Evolutionary conservation across 108 stramenopile genomes (phyloP).

Genomic region (Skeletonema grethae): DNA sequence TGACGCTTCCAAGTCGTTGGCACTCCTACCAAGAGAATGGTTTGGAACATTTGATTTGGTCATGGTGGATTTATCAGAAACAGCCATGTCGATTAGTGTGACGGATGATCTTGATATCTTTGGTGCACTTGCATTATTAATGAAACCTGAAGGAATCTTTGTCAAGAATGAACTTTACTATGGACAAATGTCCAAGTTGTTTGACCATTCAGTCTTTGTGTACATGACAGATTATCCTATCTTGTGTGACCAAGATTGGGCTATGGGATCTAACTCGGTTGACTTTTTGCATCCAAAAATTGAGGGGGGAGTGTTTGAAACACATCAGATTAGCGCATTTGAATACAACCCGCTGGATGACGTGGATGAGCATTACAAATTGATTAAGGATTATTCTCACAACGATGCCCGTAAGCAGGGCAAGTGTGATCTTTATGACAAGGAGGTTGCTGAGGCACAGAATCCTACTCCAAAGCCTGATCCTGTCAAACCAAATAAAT

Average conservation of each 20-base stretch:
- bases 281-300: conserved; percentile 65
- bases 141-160: conserved; percentile 84
- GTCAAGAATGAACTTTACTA: conserved; percentile 86
- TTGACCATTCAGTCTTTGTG: conserved; percentile 61
- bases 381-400: conserved; percentile 67
- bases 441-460: conserved; percentile 30
- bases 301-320: conserved; percentile 40
- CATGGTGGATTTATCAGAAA: conserved; percentile 84
- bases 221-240: conserved; percentile 64
- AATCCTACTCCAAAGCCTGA: conserved; percentile 25
- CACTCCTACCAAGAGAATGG: conserved; percentile 78
- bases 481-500: conserved; percentile 47
- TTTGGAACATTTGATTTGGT: conserved; percentile 87
- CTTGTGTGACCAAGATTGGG: conserved; percentile 75
- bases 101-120: conserved; percentile 77
- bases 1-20: conserved; percentile 81
- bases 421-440: conserved; percentile 42
- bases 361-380: conserved; percentile 57
- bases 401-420: conserved; percentile 55
- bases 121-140: conserved; percentile 67
- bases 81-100: conserved; percentile 73
- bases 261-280: conserved; percentile 72
- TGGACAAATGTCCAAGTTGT: conserved; percentile 63
- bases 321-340: conserved; percentile 27
- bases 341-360: conserved; percentile 53